Conservation (phyloP, 352 stramenopile genomes). For the Globisporangium uncinulatum region DNA sequence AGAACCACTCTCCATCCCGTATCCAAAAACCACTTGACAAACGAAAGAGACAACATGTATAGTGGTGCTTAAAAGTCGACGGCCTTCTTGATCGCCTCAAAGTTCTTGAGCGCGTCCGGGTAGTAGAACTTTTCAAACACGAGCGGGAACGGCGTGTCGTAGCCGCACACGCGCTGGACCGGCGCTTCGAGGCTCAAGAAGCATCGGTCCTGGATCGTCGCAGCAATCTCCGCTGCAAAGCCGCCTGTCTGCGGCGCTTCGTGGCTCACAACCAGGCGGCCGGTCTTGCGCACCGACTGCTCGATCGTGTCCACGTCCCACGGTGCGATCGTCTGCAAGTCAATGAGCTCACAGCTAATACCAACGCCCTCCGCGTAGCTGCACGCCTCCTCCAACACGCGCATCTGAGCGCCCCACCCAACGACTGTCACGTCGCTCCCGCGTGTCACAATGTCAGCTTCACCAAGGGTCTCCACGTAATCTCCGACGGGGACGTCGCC, state of each 20-base stretch:
- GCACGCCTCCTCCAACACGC: conserved; percentile 75
- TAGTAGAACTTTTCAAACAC: conserved; percentile 96
- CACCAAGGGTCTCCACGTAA: conserved; percentile 91
- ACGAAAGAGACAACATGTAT: neutral
- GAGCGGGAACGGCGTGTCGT: conserved; percentile 97
- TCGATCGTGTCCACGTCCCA: conserved; percentile 95
- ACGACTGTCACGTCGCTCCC: conserved; percentile 95
- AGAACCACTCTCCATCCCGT: neutral
- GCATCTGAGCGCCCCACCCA: conserved; percentile 91
- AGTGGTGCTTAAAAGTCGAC: conserved; percentile 74
- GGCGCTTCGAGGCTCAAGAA: conserved; percentile 96
- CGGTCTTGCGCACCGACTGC: conserved; percentile 96
- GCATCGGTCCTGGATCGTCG: conserved; percentile 90
- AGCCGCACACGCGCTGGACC: conserved; percentile 92
- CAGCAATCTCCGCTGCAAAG: conserved; percentile 96
- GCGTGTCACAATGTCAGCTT: conserved; percentile 91
- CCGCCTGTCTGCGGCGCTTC: conserved; percentile 93
- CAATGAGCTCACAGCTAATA: conserved; percentile 97
- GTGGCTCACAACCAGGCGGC: conserved; percentile 94
- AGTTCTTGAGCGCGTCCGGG: conserved; percentile 92
- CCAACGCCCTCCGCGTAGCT: conserved; percentile 88
- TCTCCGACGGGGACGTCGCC: conserved; percentile 94
- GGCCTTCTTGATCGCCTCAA: conserved; percentile 92
- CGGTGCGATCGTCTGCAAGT: conserved; percentile 96
- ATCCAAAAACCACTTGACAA: neutral